Conservation (phyloP, 2,329 filamentous ascomycete species). For the Cladosporium halotolerans region DNA sequence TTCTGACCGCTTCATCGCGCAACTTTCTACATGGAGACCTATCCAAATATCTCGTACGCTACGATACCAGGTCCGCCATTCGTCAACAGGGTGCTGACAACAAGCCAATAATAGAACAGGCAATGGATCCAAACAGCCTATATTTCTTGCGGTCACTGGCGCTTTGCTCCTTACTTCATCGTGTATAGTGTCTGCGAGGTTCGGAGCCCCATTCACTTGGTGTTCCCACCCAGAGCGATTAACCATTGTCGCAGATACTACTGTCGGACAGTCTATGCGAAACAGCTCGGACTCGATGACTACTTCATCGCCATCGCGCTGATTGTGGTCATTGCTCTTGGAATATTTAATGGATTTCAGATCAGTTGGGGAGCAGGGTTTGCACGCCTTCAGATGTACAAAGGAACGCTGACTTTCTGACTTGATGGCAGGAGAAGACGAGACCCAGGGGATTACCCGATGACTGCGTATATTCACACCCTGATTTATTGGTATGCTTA, state of each 20-base stretch:
- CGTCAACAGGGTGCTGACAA: too few species aligned
- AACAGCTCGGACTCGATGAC: neutral
- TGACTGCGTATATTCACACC: slow-evolving; percentile 14
- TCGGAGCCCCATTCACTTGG: neutral
- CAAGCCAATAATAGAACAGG: neutral
- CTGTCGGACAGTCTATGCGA: neutral
- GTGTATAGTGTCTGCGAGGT: neutral
- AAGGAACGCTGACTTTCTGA: neutral
- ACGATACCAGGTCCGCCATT: too few species aligned
- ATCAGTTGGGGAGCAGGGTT: slow-evolving; percentile 6
- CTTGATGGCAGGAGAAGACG: neutral
- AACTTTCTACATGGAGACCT: too few species aligned
- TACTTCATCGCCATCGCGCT: slow-evolving; percentile 1
- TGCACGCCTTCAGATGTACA: neutral
- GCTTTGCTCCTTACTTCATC: neutral
- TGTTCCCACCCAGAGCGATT: neutral
- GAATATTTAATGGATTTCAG: neutral
- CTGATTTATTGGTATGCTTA: slow-evolving; percentile 25
- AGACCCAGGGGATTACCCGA: neutral
- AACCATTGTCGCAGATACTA: neutral
- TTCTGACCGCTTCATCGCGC: too few species aligned
- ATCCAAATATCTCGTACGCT: too few species aligned
- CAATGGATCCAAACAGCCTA: slow-evolving; percentile 1
- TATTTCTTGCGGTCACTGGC: slow-evolving; percentile 1
- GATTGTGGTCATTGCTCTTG: neutral